Conservation (phyloP, 2,329 filamentous ascomycete genomes). For the Colletotrichum euphorbiae region DNA sequence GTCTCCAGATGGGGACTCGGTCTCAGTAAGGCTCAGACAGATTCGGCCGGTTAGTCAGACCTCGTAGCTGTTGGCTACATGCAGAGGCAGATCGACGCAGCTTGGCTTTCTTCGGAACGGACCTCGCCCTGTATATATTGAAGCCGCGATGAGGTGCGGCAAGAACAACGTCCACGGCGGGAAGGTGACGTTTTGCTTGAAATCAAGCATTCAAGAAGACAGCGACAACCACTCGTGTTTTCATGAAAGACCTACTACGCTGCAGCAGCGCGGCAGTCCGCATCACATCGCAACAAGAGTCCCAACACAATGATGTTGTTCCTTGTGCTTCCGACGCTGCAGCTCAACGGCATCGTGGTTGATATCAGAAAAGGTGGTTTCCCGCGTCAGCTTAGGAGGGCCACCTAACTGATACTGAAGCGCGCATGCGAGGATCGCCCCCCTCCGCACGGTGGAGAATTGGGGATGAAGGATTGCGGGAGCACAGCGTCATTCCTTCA, state of each 20-base stretch:
- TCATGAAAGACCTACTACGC: constrained; percentile 22
- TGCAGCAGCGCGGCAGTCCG: constrained; percentile 25
- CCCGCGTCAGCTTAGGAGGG: not conserved
- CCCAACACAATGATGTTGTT: constrained; percentile 27
- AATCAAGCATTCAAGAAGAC: constrained; percentile 8
- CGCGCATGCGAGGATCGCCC: not conserved
- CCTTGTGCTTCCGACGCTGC: constrained; percentile 26
- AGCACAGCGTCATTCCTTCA: not conserved
- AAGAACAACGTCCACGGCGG: not conserved
- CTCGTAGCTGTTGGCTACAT: constrained; percentile 18
- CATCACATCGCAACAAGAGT: not conserved
- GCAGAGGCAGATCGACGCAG: constrained; percentile 21
- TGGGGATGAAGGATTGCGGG: constrained; percentile 19
- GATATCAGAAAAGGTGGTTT: not conserved
- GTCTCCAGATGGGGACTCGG: not conserved
- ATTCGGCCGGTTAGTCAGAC: constrained; percentile 1
- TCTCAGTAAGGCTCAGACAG: constrained; percentile 19
- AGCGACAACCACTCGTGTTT: constrained; percentile 16
- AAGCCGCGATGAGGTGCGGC: constrained; percentile 16
- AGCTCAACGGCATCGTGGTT: constrained; percentile 13
- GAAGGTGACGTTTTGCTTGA: constrained; percentile 26
- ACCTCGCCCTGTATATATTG: constrained; percentile 7
- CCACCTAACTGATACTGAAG: not conserved
- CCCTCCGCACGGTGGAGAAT: constrained; percentile 6
- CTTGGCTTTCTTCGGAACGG: constrained; percentile 31